Evolutionary conservation across 2,329 filamentous ascomycete species (phyloP).

Genomic region (Penicillium nordicum): DNA sequence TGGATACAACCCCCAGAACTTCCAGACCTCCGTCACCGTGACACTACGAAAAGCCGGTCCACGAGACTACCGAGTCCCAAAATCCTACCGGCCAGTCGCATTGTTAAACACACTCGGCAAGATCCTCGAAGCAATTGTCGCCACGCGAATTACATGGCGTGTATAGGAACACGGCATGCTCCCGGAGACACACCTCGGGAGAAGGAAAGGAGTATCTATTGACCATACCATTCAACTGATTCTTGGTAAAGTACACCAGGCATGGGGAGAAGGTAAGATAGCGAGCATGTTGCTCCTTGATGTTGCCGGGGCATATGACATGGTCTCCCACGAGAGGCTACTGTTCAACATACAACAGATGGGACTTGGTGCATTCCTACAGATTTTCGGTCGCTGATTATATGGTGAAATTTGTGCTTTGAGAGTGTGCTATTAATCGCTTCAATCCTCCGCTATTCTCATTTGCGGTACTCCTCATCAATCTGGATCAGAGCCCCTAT

Average conservation of each 20-base stretch:
- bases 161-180: not conserved
- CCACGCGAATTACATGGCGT: not conserved
- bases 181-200: not conserved
- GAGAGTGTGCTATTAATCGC: not conserved
- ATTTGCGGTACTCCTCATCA: slow-evolving; percentile 34
- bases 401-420: not conserved
- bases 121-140: not conserved
- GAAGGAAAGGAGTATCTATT: slow-evolving; percentile 1
- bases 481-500: slow-evolving; percentile 31
- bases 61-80: not conserved
- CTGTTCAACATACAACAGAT: not conserved
- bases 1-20: not conserved
- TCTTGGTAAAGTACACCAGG: not conserved
- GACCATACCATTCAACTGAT: slow-evolving; percentile 4
- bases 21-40: slow-evolving; percentile 1
- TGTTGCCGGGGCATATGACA: not conserved
- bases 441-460: not conserved
- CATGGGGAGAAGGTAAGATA: not conserved
- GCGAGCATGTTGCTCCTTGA: not conserved
- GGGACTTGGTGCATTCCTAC: not conserved
- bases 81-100: not conserved
- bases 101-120: not conserved
- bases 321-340: not conserved
- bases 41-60: not conserved
- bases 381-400: too few relatives aligned